phyloP scores from a whole-genome alignment of 208 protist genomes.

The Herpetomonas tarakana region DNA sequence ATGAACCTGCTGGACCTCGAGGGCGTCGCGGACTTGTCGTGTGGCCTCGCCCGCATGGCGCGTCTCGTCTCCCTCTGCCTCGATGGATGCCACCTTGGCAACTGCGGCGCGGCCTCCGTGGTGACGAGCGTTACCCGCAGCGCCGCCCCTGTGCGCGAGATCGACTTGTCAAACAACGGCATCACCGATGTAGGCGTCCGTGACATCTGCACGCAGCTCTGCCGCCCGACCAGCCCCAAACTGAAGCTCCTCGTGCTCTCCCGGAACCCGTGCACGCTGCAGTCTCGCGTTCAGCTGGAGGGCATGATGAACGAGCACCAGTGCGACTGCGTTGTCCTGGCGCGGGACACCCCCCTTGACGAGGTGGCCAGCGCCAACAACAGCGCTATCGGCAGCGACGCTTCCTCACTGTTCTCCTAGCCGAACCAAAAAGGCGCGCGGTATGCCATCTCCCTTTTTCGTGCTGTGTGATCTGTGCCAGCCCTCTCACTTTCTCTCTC shows the following conservation, averaged over 20 bases:
- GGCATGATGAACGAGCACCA: slow-evolving; percentile 34
- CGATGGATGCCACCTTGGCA: slow-evolving; percentile 41
- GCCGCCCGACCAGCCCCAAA: slow-evolving; percentile 21
- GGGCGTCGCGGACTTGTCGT: slow-evolving; percentile 40
- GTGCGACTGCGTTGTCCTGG: slow-evolving; percentile 40
- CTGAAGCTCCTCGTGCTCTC: slow-evolving; percentile 47
- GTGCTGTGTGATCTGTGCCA: too few species aligned
- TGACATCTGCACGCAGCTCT: slow-evolving; percentile 34
- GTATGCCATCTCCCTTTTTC: too few species aligned
- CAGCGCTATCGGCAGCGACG: not conserved
- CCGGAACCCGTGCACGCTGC: slow-evolving; percentile 43
- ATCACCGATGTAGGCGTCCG: slow-evolving; percentile 52
- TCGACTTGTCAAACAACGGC: slow-evolving; percentile 64
- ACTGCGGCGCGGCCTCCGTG: slow-evolving; percentile 40
- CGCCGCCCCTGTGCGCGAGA: slow-evolving; percentile 38
- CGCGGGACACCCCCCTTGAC: slow-evolving; percentile 46
- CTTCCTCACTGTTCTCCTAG: too few species aligned
- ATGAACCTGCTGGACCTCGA: slow-evolving; percentile 58
- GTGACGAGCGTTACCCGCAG: slow-evolving; percentile 32
- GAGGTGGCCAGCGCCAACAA: slow-evolving; percentile 15
- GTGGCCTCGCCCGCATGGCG: slow-evolving; percentile 33
- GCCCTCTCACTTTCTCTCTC: too few species aligned
- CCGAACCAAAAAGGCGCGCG: too few species aligned
- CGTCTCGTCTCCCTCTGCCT: slow-evolving; percentile 38
- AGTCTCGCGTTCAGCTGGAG: slow-evolving; percentile 17